phyloP scores from a whole-genome alignment of 257 asterid species.

The Solanum raphanifolium region DNA sequence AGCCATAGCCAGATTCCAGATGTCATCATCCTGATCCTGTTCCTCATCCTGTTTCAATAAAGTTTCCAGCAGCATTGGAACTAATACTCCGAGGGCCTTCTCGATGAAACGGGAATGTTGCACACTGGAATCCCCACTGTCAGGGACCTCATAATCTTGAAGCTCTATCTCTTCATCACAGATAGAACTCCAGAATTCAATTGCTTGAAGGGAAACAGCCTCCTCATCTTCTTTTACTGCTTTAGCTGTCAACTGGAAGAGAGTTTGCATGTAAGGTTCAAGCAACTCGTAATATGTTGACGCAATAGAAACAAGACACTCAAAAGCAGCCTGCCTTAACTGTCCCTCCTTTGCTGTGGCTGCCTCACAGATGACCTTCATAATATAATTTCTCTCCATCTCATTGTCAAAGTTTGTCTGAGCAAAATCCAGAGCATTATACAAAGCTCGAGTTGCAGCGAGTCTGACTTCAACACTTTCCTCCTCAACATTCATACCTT shows the following conservation, averaged over 20 bases:
- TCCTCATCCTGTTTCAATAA: constrained; percentile 80
- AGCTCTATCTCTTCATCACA: constrained; percentile 81
- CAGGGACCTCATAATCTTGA: constrained; percentile 54
- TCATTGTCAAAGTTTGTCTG: constrained; percentile 73
- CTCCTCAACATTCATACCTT: constrained; percentile 75
- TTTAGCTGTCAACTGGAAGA: constrained; percentile 67
- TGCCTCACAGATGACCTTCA: constrained; percentile 77
- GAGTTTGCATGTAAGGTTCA: constrained; percentile 68
- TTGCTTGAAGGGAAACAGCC: constrained; percentile 78
- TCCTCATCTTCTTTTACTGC: constrained; percentile 79
- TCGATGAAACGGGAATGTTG: constrained; percentile 60
- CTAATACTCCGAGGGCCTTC: constrained; percentile 63
- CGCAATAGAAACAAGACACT: constrained; percentile 78
- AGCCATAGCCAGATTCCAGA: constrained; percentile 89
- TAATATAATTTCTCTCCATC: constrained; percentile 80
- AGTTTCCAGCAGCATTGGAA: constrained; percentile 79
- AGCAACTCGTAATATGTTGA: constrained; percentile 66
- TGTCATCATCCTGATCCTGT: constrained; percentile 79
- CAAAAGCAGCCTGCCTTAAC: constrained; percentile 77
- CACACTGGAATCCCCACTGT: constrained; percentile 43
- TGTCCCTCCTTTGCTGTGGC: constrained; percentile 62
- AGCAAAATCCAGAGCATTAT: constrained; percentile 87
- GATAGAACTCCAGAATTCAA: constrained; percentile 91
- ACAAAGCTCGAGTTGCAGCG: constrained; percentile 72
- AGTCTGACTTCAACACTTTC: constrained; percentile 55